Evolutionary conservation across 2,329 filamentous ascomycete species (phyloP).

Genomic region (Fusarium austroafricanum): DNA sequence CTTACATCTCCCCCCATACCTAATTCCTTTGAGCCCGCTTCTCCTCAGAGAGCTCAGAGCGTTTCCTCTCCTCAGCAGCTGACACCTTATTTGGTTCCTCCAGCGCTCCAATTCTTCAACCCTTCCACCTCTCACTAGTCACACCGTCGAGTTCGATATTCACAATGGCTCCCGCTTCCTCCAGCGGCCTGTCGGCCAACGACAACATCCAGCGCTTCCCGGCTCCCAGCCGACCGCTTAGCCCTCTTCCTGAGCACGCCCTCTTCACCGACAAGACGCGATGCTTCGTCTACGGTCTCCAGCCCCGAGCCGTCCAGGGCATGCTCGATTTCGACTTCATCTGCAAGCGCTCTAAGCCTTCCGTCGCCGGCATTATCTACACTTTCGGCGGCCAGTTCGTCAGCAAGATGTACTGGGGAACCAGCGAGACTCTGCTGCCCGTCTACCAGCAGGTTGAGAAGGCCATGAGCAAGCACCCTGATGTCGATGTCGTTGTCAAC

Average conservation of each 20-base stretch:
- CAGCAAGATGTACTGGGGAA: slow-evolving; percentile 99
- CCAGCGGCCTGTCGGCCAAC: slow-evolving; percentile 79
- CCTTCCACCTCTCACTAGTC: slow-evolving; percentile 31
- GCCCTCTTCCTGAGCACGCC: slow-evolving; percentile 86
- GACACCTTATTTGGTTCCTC: slow-evolving; percentile 40
- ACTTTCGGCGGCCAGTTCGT: slow-evolving; percentile 99
- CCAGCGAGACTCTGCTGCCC: slow-evolving; percentile 96
- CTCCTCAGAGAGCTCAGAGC: slow-evolving; percentile 44
- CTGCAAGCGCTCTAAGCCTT: slow-evolving; percentile 97
- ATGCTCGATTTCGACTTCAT: slow-evolving; percentile 99
- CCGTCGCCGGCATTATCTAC: slow-evolving; percentile 99
- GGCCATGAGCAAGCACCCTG: slow-evolving; percentile 94
- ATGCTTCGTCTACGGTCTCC: slow-evolving; percentile 99
- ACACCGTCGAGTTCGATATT: slow-evolving; percentile 43
- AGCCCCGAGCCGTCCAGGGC: slow-evolving; percentile 90
- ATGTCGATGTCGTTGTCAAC: slow-evolving; percentile 99
- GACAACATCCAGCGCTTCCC: slow-evolving; percentile 98
- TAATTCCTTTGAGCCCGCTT: slow-evolving; percentile 46
- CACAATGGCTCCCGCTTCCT: slow-evolving; percentile 67
- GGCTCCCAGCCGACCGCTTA: slow-evolving; percentile 90
- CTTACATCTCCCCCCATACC: slow-evolving; percentile 42
- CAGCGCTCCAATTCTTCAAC: slow-evolving; percentile 34
- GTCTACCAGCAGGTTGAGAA: slow-evolving; percentile 96
- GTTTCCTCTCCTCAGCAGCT: slow-evolving; percentile 39
- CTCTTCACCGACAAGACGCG: slow-evolving; percentile 99